Conservation (phyloP, 73 alveolate genomes). For the Paramecium sexaurelia region DNA sequence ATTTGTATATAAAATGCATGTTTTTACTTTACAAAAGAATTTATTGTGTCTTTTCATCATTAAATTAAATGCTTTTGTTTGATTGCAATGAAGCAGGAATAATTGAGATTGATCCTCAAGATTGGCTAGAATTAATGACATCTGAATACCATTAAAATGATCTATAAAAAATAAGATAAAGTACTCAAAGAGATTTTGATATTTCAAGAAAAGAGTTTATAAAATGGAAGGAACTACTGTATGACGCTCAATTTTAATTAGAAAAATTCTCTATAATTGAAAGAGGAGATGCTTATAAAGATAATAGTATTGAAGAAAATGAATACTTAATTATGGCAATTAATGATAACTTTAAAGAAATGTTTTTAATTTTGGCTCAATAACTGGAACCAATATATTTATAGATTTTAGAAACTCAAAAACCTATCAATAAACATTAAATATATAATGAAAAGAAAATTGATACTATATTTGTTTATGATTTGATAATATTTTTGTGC, state of each 20-base stretch:
- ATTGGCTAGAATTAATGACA: conserved; percentile 36
- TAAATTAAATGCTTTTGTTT: conserved; percentile 58
- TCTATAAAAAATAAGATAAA: background rate
- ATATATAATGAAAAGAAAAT: conserved; percentile 36
- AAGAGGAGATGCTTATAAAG: conserved; percentile 67
- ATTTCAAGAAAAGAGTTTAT: conserved; percentile 41
- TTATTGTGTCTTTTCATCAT: conserved; percentile 24
- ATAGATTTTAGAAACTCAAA: conserved; percentile 4
- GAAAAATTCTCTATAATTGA: background rate
- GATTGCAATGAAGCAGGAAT: conserved; percentile 56
- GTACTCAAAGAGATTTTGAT: conserved; percentile 36
- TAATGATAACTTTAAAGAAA: conserved; percentile 54
- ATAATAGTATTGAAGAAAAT: conserved; percentile 51
- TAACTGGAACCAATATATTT: background rate
- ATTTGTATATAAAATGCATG: conserved; percentile 47
- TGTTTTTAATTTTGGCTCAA: conserved; percentile 58
- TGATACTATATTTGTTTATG: conserved; percentile 37
- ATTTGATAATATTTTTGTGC: conserved; percentile 32
- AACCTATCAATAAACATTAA: background rate
- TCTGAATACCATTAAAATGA: background rate
- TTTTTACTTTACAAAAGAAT: conserved; percentile 52
- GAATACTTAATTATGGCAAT: conserved; percentile 63
- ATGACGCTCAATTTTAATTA: conserved; percentile 51
- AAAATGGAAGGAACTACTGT: conserved; percentile 57
- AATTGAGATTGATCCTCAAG: conserved; percentile 48